Percentiles rank a stretch among this genome's conserved stretches.
phyloP scores from a whole-genome alignment of 306 rosid genomes.

The Prunus fruticosa region DNA sequence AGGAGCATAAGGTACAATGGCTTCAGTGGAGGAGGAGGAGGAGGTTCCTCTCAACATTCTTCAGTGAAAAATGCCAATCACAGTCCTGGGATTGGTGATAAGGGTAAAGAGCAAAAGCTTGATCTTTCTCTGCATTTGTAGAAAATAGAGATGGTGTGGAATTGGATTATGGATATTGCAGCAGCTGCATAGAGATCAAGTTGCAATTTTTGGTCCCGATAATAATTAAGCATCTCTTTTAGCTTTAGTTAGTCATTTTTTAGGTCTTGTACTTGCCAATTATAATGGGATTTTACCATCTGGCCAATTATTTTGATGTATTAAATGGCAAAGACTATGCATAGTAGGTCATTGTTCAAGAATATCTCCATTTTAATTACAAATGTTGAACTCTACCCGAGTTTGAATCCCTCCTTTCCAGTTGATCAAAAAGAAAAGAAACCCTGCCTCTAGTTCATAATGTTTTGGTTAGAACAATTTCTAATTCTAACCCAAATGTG shows the following conservation, averaged over 20 bases:
- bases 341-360: neutral
- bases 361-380: neutral
- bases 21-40: conserved; percentile 25
- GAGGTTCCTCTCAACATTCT: conserved; percentile 25
- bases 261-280: neutral
- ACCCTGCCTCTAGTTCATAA: too few relatives aligned
- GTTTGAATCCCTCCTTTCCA: neutral
- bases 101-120: conserved; percentile 52
- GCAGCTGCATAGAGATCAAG: neutral
- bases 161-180: neutral
- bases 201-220: conserved; percentile 4
- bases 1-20: conserved; percentile 32
- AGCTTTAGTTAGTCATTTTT: conserved; percentile 5
- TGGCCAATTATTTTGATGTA: neutral
- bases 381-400: neutral
- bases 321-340: neutral
- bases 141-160: conserved; percentile 9
- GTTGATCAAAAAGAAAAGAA: neutral
- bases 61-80: conserved; percentile 19
- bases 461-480: too few relatives aligned
- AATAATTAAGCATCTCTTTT: neutral
- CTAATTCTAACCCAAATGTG: too few relatives aligned
- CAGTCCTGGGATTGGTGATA: conserved; percentile 26
- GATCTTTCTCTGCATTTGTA: conserved; percentile 82
- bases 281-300: neutral